Base-by-base conservation (phyloP, 139 green algal species). In the Gonium pectorale region DNA sequence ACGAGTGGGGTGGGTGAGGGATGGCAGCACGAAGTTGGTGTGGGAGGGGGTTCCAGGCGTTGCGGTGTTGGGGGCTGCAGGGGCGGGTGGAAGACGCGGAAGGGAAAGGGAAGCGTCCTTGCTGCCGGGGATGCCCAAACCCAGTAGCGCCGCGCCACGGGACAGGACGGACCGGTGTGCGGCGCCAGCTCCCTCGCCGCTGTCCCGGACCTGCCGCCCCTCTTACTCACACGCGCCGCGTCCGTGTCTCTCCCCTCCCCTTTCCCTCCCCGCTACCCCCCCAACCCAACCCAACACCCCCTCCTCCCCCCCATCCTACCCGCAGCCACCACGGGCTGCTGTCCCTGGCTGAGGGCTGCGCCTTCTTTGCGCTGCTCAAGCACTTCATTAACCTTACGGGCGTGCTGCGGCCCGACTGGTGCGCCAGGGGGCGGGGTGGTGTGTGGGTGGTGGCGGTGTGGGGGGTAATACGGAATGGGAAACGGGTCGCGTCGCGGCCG, bases 281-380 rank as follows among this genome's bases (percentile, higher is more conserved):
- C n/a, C 19, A 15, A 33, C 56, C 24, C 56, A 15, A 35, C 19
- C 56, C 24, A 19, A n/a, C n/a, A 24, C 56, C 19, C 22, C 24
- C 56, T n/a, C 56, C 56, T 64, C 19, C 56, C n/a, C 56, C 24
- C 56, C 56, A 35, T 6, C 56, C 24, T 33, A n/a, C n/a, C 35
- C 15, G 1, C 73, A 81, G 73, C 2, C 73, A 81, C 56, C 73
- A 81, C 40, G 73, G 52, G 27, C 52, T 81, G 54, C 54, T 81
- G 26, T 15, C 15, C 15, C 73, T 81, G 38, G 52, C 38, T 5
- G 38, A 81, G n/a, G 52, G 27, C 7, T 19, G 56, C 15, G 40
- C 54, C 2, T 4, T 81, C 37, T 60, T 70, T 27, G 24, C 56
- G 27, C 38, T 56, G 15, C 19, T 69, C 38, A 81, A 81, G 73